Evolutionary conservation across 768 basidiomycete species (phyloP).

Genomic region (Boletus tomentosulus): DNA sequence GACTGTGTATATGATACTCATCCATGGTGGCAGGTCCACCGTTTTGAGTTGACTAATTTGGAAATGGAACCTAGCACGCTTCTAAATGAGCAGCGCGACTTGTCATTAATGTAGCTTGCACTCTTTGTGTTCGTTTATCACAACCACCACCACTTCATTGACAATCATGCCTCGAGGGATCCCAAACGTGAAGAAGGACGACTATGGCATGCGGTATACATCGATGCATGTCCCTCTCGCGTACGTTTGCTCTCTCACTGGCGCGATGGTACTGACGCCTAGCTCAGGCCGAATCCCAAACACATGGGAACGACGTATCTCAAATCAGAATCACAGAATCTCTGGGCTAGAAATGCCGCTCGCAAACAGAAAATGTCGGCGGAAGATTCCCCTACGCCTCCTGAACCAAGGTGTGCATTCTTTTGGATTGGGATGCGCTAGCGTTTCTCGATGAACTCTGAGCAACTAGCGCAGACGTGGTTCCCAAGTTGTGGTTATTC

Average conservation of each 20-base stretch:
- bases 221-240: conserved; percentile 75
- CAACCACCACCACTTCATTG: not conserved
- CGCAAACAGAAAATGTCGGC: conserved; percentile 45
- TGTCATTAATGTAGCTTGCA: not conserved
- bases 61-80: conserved; percentile 3
- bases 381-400: conserved; percentile 36
- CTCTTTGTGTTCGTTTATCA: not conserved
- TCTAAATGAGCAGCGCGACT: not conserved
- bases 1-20: not conserved
- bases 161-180: conserved; percentile 72
- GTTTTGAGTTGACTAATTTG: conserved; percentile 8
- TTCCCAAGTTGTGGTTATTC: conserved; percentile 73
- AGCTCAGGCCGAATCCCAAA: conserved; percentile 68
- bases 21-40: not conserved
- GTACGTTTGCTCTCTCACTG: conserved; percentile 36
- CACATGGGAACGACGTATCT: conserved; percentile 75
- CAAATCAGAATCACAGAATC: conserved; percentile 67
- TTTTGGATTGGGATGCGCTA: conserved; percentile 3
- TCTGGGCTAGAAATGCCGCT: conserved; percentile 68
- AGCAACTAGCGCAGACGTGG: conserved; percentile 53
- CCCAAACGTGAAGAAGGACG: conserved; percentile 76
- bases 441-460: conserved; percentile 25
- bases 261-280: conserved; percentile 10
- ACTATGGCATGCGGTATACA: conserved; percentile 78
- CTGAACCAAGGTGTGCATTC: conserved; percentile 45